phyloP scores from a whole-genome alignment of 805 yeast species.

The Wickerhamomyces rabaulensis region DNA sequence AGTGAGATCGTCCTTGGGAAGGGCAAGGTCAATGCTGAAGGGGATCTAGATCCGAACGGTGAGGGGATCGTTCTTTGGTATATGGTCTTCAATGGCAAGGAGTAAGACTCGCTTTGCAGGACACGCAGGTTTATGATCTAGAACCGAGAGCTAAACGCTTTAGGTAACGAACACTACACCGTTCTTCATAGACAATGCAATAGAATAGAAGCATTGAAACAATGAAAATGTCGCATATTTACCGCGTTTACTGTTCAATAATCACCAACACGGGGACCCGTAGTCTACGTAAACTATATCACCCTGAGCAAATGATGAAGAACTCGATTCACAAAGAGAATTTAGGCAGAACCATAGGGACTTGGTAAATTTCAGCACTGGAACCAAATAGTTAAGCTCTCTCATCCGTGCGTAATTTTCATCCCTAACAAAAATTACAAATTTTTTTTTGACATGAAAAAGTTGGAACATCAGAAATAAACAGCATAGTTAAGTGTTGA shows the following conservation, averaged over 20 bases:
- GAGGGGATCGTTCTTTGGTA: slow-evolving; percentile 9
- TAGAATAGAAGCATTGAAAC: too few species aligned
- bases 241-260: too few species aligned
- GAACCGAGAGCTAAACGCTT: too few species aligned
- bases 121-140: too few species aligned
- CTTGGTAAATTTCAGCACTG: background rate
- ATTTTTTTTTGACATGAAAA: background rate
- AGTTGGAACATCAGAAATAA: background rate
- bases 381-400: background rate
- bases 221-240: too few species aligned
- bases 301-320: too few species aligned
- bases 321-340: too few species aligned
- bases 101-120: too few species aligned
- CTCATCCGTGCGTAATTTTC: background rate
- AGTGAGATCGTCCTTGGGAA: slow-evolving; percentile 9
- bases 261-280: too few species aligned
- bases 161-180: too few species aligned
- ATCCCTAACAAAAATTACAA: slow-evolving; percentile 1
- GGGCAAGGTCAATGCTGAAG: slow-evolving; percentile 9
- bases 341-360: background rate
- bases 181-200: too few species aligned
- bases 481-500: background rate
- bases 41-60: slow-evolving; percentile 12
- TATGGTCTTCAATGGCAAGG: slow-evolving; percentile 11
- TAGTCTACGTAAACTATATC: too few species aligned